phyloP scores from a whole-genome alignment of 805 yeast species.

The Saccharomyces jurei region DNA sequence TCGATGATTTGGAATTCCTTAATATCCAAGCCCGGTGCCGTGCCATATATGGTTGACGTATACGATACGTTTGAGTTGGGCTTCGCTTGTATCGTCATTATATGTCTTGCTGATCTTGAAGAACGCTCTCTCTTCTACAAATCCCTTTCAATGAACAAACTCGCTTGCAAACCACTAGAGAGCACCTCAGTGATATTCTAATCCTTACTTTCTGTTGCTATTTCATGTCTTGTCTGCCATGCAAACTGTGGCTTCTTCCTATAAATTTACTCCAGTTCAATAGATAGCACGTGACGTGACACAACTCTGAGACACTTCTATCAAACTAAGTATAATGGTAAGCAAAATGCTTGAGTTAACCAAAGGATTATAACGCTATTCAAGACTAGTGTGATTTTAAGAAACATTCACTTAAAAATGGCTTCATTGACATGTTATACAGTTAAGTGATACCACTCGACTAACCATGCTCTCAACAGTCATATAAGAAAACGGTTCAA shows the following conservation, averaged over 20 bases:
- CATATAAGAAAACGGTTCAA: not conserved
- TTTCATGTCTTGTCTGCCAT: not conserved
- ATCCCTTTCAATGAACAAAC: not conserved
- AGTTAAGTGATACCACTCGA: not conserved
- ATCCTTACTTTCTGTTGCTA: not conserved
- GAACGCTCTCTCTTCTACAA: not conserved
- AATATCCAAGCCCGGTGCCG: constrained; percentile 15
- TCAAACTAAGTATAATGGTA: not conserved
- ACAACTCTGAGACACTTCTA: not conserved
- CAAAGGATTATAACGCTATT: not conserved
- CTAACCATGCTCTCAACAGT: not conserved
- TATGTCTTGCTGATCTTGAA: not conserved
- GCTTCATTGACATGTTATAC: not conserved
- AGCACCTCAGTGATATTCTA: not conserved
- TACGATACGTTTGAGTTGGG: not conserved
- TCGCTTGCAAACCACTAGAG: not conserved
- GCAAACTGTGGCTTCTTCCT: not conserved
- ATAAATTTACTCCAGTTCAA: not conserved
- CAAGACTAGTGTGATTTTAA: not conserved
- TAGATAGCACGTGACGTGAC: not conserved
- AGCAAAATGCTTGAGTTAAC: not conserved
- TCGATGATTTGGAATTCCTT: constrained; percentile 25
- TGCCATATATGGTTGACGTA: constrained; percentile 11
- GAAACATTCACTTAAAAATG: not conserved
- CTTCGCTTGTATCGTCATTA: not conserved